Evolutionary conservation across 805 yeast genomes (phyloP), one percentile per base, ranked within the genome.

Genomic region (Candida ficus): DNA sequence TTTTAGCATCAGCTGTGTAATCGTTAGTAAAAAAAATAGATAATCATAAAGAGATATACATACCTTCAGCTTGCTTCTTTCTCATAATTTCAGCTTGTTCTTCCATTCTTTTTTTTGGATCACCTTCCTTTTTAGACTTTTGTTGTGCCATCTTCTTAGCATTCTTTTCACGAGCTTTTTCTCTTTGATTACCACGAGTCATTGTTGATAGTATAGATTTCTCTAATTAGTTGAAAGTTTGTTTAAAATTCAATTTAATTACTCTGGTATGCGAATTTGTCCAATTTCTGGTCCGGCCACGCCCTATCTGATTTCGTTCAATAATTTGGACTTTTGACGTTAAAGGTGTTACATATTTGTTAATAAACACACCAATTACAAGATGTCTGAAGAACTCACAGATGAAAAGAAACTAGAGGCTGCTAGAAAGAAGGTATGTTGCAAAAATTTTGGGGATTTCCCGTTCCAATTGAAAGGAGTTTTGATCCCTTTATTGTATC

Each of bases 101-200:
- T 61, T 91, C 96, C 78, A 80, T 73, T 58, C 97, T 72, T 60
- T 87, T 85, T 50, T 73, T 73, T 29, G 95, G 91, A 58, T 88
- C 96, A 21, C 97, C 98, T 7, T 68, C 73, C 55, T 77, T 78
- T 67, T 87, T 85, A 45, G 61, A 61, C 43, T 49, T 54, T 66
- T 83, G 83, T 33, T 76, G 82, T 47, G 78, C 80, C 55, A 75
- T 81, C 64, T 91, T 91, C 70, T 91, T 93, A 61, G 68, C 61
- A 64, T 86, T 87, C 67, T 86, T 91, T 45, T 80, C 86, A 60
- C 99, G 76, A 25, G 97, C 97, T 53, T 85, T 74, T 30, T 91
- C 99, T 63, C 99, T 77, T 66, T 93, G 98, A 63, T 91, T 93
- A 25, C 99, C 99, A 70, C 99, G 77, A 39, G 96, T 82, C 97